Conservation (phyloP, 2,329 filamentous ascomycete species). For the Dactylonectria estremocensis region DNA sequence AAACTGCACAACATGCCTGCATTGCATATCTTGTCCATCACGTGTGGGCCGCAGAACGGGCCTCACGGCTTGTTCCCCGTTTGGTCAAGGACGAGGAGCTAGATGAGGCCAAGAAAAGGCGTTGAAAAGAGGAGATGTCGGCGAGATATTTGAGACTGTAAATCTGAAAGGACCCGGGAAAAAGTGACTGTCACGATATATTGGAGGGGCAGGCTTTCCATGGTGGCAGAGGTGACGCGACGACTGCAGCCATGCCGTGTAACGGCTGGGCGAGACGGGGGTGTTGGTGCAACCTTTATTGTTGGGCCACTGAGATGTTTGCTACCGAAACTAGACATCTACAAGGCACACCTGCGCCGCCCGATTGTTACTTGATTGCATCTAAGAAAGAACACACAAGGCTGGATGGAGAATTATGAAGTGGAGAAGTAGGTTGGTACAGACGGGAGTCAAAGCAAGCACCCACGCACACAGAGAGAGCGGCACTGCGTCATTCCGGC, state of each 20-base stretch:
- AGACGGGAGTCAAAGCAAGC: too few species aligned
- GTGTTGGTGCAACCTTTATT: neutral
- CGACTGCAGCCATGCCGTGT: slow-evolving; percentile 17
- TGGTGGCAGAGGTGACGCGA: neutral
- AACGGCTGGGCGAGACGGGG: neutral
- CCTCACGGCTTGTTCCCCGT: slow-evolving; percentile 28
- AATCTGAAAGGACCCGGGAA: neutral
- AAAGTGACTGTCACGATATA: neutral
- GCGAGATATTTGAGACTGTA: neutral
- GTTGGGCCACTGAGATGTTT: too few species aligned
- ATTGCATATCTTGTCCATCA: slow-evolving; percentile 38
- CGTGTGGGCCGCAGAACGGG: slow-evolving; percentile 42
- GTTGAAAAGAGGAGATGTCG: neutral
- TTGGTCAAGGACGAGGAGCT: slow-evolving; percentile 7
- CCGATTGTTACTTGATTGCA: too few species aligned
- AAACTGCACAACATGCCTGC: slow-evolving; percentile 41
- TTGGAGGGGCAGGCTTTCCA: neutral
- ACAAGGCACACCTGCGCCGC: too few species aligned
- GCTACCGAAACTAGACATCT: slow-evolving; percentile 5
- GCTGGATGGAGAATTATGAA: too few species aligned
- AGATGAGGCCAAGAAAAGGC: slow-evolving; percentile 4
- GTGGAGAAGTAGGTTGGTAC: too few species aligned
- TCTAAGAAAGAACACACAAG: too few species aligned
- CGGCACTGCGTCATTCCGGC: neutral
- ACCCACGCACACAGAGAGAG: too few species aligned